phyloP scores from a whole-genome alignment of 2,329 filamentous ascomycete species.

The Iodosphaeria phyllophila region DNA sequence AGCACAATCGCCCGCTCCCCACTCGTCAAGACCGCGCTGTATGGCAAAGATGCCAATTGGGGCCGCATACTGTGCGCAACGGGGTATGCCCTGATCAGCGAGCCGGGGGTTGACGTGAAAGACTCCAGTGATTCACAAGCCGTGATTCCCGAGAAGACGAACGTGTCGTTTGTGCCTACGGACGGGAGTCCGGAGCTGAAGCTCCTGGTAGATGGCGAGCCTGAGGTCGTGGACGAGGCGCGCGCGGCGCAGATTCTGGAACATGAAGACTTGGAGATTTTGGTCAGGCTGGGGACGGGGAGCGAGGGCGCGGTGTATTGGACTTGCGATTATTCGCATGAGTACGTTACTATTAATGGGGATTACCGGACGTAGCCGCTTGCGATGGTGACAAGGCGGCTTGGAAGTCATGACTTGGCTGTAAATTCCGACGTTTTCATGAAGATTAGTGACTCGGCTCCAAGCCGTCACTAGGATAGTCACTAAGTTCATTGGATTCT shows the following conservation, averaged over 20 bases:
- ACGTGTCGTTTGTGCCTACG: slow-evolving; percentile 58
- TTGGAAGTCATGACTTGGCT: no score
- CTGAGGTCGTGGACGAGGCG: slow-evolving; percentile 58
- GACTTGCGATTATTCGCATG: slow-evolving; percentile 76
- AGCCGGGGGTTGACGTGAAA: slow-evolving; percentile 37
- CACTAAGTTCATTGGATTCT: no score
- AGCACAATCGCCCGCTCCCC: slow-evolving; percentile 79
- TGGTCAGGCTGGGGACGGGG: slow-evolving; percentile 53
- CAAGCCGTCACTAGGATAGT: no score
- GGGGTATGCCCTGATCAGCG: slow-evolving; percentile 54
- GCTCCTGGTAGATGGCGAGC: slow-evolving; percentile 62
- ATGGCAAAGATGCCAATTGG: slow-evolving; percentile 97
- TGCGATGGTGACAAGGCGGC: no score
- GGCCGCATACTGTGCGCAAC: slow-evolving; percentile 90
- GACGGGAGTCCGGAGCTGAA: slow-evolving; percentile 64
- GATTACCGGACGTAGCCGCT: slow-evolving; percentile 48
- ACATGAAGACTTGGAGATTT: slow-evolving; percentile 61
- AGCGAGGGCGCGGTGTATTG: slow-evolving; percentile 54
- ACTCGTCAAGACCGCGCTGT: slow-evolving; percentile 91
- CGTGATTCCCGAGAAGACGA: slow-evolving; percentile 50
- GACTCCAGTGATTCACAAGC: no score
- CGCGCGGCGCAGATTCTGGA: slow-evolving; percentile 63
- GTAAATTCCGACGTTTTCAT: no score
- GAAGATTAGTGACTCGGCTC: no score
- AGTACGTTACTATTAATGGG: slow-evolving; percentile 54